These are phyloP conservation scores for Letharia lupina DNA, from an alignment of 495 filamentous ascomycete genomes.

Conservation along the genomic window DNA sequence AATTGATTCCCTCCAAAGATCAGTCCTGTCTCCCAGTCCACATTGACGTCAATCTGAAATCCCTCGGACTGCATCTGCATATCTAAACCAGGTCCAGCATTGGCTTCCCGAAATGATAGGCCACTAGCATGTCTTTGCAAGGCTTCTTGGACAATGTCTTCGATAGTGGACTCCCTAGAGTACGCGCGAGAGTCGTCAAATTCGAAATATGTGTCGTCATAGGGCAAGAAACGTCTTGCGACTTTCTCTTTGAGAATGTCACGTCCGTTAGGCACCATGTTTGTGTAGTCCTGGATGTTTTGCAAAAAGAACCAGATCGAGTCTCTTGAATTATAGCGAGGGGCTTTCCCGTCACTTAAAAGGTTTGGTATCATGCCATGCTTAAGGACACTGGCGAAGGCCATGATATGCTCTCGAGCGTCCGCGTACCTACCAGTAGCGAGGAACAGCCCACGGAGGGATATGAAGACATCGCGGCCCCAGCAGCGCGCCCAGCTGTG, in stretches of 20 bases:
- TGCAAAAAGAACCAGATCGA: conserved; percentile 97
- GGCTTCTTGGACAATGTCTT: conserved; percentile 87
- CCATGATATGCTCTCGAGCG: conserved; percentile 86
- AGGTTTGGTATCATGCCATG: conserved; percentile 99
- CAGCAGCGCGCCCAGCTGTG: conserved; percentile 92
- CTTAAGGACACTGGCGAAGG: conserved; percentile 93
- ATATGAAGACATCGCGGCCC: conserved; percentile 96
- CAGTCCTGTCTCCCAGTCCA: conserved; percentile 88
- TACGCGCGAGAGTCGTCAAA: conserved; percentile 77
- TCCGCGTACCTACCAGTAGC: conserved; percentile 81
- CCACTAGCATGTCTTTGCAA: conserved; percentile 85
- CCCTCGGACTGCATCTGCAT: conserved; percentile 88
- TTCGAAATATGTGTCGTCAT: conserved; percentile 88
- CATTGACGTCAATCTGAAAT: conserved; percentile 81
- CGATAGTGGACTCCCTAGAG: conserved; percentile 66
- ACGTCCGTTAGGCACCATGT: conserved; percentile 71
- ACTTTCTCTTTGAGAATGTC: conserved; percentile 67
- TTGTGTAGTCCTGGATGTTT: conserved; percentile 85
- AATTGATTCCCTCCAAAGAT: conserved; percentile 87
- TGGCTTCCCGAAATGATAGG: conserved; percentile 87
- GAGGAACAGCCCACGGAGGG: conserved; percentile 79
- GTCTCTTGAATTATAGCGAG: conserved; percentile 93
- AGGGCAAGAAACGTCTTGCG: conserved; percentile 82
- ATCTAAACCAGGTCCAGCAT: conserved; percentile 80
- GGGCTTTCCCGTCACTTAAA: conserved; percentile 73